phyloP scores from a whole-genome alignment of 768 basidiomycete genomes.

The Boletus reticulatus region DNA sequence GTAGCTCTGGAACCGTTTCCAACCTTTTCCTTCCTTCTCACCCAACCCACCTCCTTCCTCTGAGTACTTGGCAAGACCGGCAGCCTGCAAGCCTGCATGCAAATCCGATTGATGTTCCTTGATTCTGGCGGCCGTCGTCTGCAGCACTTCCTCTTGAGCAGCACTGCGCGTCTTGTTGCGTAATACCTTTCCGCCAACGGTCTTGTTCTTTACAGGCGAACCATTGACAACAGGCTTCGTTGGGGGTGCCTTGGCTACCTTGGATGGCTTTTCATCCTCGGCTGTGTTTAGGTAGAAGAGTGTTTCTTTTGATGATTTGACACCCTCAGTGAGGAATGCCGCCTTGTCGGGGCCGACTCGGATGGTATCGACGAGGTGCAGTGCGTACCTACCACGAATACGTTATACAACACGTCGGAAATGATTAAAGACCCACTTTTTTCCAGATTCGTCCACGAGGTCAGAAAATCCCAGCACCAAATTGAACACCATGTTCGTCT shows the following conservation, averaged over 20 bases:
- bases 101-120: constrained; percentile 86
- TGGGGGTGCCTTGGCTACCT: constrained; percentile 51
- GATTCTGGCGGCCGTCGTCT: constrained; percentile 73
- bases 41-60: constrained; percentile 73
- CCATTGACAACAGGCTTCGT: constrained; percentile 58
- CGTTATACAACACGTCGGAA: not conserved
- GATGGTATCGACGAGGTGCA: constrained; percentile 88
- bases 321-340: constrained; percentile 76
- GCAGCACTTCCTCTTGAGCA: constrained; percentile 79
- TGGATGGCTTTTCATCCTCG: constrained; percentile 51
- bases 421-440: constrained; percentile 53
- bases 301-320: constrained; percentile 81
- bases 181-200: constrained; percentile 80
- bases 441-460: constrained; percentile 70
- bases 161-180: constrained; percentile 90
- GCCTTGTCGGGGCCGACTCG: constrained; percentile 67
- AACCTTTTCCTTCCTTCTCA: constrained; percentile 87
- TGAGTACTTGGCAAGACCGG: constrained; percentile 80
- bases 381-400: constrained; percentile 60
- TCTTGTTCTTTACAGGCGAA: constrained; percentile 67
- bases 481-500: constrained; percentile 82
- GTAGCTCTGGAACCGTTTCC: constrained; percentile 97
- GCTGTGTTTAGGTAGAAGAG: constrained; percentile 79
- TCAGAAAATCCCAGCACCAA: constrained; percentile 84
- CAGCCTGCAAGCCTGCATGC: constrained; percentile 70